Evolutionary conservation across 78 protist species (phyloP).

Genomic region (Dictyostelium capitatum): DNA sequence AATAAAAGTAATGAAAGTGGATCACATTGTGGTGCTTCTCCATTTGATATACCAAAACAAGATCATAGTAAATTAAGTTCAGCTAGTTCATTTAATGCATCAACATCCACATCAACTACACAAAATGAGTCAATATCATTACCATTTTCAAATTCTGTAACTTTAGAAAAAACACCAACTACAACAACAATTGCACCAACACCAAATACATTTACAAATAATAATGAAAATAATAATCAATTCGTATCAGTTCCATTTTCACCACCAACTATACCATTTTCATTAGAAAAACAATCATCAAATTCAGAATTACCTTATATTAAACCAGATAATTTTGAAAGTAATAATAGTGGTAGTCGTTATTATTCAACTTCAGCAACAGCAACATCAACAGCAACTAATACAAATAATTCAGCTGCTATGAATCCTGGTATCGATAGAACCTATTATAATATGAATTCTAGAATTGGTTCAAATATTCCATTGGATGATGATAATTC

Average conservation of each 20-base stretch:
- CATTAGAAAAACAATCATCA: slow-evolving; percentile 14
- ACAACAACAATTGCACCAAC: neutral
- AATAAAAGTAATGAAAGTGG: slow-evolving; percentile 18
- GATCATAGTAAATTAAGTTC: slow-evolving; percentile 1
- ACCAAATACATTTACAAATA: neutral
- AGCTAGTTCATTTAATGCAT: slow-evolving; percentile 4
- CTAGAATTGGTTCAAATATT: slow-evolving; percentile 18
- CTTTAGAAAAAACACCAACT: neutral
- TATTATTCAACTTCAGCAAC: neutral
- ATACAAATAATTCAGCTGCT: neutral
- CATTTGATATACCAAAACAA: slow-evolving; percentile 19
- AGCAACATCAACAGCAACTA: neutral
- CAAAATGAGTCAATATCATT: neutral
- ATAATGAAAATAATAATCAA: neutral
- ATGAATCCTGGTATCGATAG: slow-evolving; percentile 24
- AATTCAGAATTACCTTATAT: slow-evolving; percentile 32
- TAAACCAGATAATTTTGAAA: slow-evolving; percentile 2
- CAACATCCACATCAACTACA: neutral
- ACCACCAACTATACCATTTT: slow-evolving; percentile 9
- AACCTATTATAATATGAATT: neutral
- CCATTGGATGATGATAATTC: slow-evolving; percentile 36
- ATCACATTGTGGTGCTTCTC: slow-evolving; percentile 24
- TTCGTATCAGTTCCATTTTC: slow-evolving; percentile 41
- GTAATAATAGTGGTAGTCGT: neutral
- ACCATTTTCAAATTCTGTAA: slow-evolving; percentile 14